A percentile compares a stretch with the other conserved stretches of the same genome.
Evolutionary conservation across 1,139 yeast species (phyloP).

Genomic region (Hyphopichia khmerensis): DNA sequence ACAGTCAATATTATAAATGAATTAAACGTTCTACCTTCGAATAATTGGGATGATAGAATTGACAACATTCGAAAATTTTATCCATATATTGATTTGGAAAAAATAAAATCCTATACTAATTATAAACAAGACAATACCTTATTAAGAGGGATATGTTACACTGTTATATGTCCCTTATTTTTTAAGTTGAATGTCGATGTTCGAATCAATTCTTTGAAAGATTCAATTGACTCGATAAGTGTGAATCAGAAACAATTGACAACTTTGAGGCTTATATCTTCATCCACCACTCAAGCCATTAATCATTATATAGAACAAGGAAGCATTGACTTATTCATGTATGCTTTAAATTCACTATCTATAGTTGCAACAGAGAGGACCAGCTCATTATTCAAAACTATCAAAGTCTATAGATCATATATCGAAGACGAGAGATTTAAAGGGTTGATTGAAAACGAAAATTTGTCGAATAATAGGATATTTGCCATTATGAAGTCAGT

Average conservation of each 20-base stretch:
- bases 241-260: slow-evolving; percentile 5
- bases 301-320: slow-evolving; percentile 24
- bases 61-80: slow-evolving; percentile 24
- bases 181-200: slow-evolving; percentile 22
- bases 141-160: slow-evolving; percentile 20
- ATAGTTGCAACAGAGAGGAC: slow-evolving; percentile 21
- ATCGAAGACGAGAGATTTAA: slow-evolving; percentile 4
- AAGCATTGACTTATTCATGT: slow-evolving; percentile 29
- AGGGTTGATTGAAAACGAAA: slow-evolving; percentile 2
- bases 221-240: slow-evolving; percentile 15
- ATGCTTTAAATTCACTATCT: slow-evolving; percentile 33
- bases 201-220: slow-evolving; percentile 15
- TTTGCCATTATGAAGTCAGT: slow-evolving; percentile 20
- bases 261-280: slow-evolving; percentile 19
- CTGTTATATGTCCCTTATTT: slow-evolving; percentile 20
- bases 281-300: slow-evolving; percentile 18
- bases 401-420: slow-evolving; percentile 14
- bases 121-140: slow-evolving; percentile 5
- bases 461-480: slow-evolving; percentile 7
- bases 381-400: slow-evolving; percentile 17
- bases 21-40: slow-evolving; percentile 37
- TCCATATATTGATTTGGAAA: slow-evolving; percentile 24
- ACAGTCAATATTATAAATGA: slow-evolving; percentile 16
- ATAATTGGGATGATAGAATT: slow-evolving; percentile 33
- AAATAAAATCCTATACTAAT: neutral